These are phyloP conservation scores for Alternaria atra DNA, from an alignment of 2,329 filamentous ascomycete genomes.

Conservation along the genomic window DNA sequence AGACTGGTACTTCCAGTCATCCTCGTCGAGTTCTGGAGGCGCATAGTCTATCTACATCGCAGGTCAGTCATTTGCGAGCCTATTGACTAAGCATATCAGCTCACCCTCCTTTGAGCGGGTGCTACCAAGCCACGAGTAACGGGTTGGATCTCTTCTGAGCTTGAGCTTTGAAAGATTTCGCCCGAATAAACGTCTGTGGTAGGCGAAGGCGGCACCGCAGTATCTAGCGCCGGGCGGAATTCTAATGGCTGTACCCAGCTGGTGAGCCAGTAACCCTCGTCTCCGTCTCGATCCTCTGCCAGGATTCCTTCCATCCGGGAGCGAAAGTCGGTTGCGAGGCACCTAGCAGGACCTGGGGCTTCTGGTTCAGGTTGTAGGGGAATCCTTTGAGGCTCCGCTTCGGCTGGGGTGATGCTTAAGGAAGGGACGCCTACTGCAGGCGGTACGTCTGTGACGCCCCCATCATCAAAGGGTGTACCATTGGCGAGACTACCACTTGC, in stretches of 20 bases:
- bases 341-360: not conserved
- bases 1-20: conserved; percentile 7
- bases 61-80: not conserved
- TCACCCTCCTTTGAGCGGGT: not conserved
- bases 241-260: not conserved
- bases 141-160: no score
- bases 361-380: not conserved
- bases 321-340: not conserved
- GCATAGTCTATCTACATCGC: conserved; percentile 1
- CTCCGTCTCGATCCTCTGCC: conserved; percentile 2
- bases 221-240: no score
- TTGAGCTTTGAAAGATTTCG: no score
- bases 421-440: not conserved
- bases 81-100: not conserved
- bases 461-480: no score
- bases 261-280: conserved; percentile 1
- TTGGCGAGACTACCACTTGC: no score
- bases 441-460: no score
- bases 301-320: not conserved
- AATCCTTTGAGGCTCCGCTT: not conserved
- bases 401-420: not conserved
- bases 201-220: no score
- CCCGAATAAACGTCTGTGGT: no score
- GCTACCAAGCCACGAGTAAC: no score
- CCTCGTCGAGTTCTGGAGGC: conserved; percentile 11